phyloP scores from a whole-genome alignment of 306 rosid genomes.

The Dryas alaskensis region DNA sequence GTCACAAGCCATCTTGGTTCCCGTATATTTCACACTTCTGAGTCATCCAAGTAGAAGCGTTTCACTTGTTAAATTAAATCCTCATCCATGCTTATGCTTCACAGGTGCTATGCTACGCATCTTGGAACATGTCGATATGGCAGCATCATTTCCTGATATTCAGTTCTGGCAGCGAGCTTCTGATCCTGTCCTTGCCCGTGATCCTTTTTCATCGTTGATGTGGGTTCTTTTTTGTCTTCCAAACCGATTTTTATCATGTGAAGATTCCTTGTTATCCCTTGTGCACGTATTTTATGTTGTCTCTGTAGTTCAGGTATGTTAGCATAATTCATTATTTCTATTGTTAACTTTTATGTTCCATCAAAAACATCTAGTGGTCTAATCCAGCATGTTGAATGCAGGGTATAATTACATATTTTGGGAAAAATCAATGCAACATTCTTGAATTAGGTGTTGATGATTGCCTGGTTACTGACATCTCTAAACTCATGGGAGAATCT shows the following conservation, averaged over 20 bases:
- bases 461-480: constrained; percentile 70
- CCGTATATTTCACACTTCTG: neutral
- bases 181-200: constrained; percentile 78
- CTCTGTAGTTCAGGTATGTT: constrained; percentile 77
- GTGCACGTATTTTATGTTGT: constrained; percentile 83
- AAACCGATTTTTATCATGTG: constrained; percentile 68
- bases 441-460: constrained; percentile 44
- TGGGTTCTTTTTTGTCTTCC: constrained; percentile 96
- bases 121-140: constrained; percentile 50
- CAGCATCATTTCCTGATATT: constrained; percentile 43
- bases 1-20: neutral
- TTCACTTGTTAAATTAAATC: neutral
- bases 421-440: constrained; percentile 40
- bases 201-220: constrained; percentile 93
- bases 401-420: constrained; percentile 62
- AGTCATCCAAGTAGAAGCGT: neutral
- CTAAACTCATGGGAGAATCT: constrained; percentile 49
- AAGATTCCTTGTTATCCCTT: constrained; percentile 72
- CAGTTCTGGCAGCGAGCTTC: constrained; percentile 80
- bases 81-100: constrained; percentile 22
- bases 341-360: constrained; percentile 16
- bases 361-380: constrained; percentile 17
- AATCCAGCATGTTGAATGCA: constrained; percentile 40
- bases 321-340: constrained; percentile 16
- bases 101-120: constrained; percentile 59